Percentiles rank a stretch among this genome's conserved stretches.
Conservation (phyloP, 805 yeast species). For the Wilhelminamyces savonicus region DNA sequence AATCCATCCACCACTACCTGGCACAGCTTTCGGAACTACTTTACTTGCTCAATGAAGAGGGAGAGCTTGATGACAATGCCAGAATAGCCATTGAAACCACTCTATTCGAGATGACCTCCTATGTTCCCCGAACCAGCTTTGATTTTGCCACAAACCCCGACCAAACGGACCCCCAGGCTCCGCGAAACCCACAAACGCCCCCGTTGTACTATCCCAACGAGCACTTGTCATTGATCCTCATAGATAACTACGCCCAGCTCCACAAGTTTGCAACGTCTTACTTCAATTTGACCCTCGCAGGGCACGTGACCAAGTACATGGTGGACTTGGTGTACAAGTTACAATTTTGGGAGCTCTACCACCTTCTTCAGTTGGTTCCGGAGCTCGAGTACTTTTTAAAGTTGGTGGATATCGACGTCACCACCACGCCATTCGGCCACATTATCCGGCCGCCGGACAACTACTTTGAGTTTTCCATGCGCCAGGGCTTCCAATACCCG, state of each 20-base stretch:
- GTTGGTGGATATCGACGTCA: conserved; percentile 28
- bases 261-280: conserved; percentile 26
- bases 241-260: conserved; percentile 31
- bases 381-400: conserved; percentile 27
- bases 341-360: conserved; percentile 41
- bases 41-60: conserved; percentile 20
- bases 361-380: conserved; percentile 27
- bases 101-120: conserved; percentile 19
- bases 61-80: conserved; percentile 20
- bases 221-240: conserved; percentile 26
- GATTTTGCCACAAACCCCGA: conserved; percentile 5
- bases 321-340: conserved; percentile 32
- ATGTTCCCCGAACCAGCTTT: conserved; percentile 13
- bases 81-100: conserved; percentile 22
- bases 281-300: conserved; percentile 31
- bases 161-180: no score
- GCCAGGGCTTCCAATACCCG: conserved; percentile 37
- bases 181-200: neutral
- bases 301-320: conserved; percentile 32
- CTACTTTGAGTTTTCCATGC: conserved; percentile 26
- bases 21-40: conserved; percentile 23
- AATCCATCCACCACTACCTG: conserved; percentile 27
- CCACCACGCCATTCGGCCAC: conserved; percentile 30
- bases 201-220: conserved; percentile 29
- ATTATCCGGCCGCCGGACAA: conserved; percentile 35